Conservation (phyloP, 163 green algal species). For the Scenedesmus sp. region DNA sequence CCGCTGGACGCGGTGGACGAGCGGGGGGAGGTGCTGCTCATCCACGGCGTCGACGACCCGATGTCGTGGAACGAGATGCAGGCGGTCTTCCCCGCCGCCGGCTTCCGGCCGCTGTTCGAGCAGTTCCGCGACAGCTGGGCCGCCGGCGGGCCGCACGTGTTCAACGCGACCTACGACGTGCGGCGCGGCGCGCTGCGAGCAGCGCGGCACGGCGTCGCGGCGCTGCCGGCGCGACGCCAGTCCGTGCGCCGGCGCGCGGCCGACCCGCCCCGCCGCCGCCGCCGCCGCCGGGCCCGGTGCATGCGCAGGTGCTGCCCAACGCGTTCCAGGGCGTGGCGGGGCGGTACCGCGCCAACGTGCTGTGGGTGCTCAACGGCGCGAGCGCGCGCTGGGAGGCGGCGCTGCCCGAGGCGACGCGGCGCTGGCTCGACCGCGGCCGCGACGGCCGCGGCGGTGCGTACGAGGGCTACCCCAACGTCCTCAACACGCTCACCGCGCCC, state of each 20-base stretch:
- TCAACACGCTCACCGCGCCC: slow-evolving; percentile 5
- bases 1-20: slow-evolving; percentile 33
- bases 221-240: too few relatives aligned
- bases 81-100: slow-evolving; percentile 26
- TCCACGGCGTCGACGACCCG: slow-evolving; percentile 21
- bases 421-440: slow-evolving; percentile 19
- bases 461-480: slow-evolving; percentile 19
- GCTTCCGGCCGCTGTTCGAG: slow-evolving; percentile 31
- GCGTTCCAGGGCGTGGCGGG: slow-evolving; percentile 27
- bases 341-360: slow-evolving; percentile 46
- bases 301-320: slow-evolving; percentile 43
- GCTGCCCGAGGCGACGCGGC: slow-evolving; percentile 38
- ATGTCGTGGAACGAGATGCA: slow-evolving; percentile 36
- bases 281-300: too few relatives aligned
- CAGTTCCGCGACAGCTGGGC: slow-evolving; percentile 21
- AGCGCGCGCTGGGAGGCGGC: slow-evolving; percentile 28
- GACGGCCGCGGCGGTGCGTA: background rate
- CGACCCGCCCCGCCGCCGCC: too few relatives aligned
- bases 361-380: slow-evolving; percentile 49
- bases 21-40: background rate
- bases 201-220: too few relatives aligned
- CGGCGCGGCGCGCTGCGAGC: background rate
- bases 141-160: slow-evolving; percentile 27
- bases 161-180: slow-evolving; percentile 37
- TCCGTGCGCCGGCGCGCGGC: too few relatives aligned